Evolutionary conservation across 352 stramenopile genomes (phyloP).

Genomic region (Phytophthora syringae): DNA sequence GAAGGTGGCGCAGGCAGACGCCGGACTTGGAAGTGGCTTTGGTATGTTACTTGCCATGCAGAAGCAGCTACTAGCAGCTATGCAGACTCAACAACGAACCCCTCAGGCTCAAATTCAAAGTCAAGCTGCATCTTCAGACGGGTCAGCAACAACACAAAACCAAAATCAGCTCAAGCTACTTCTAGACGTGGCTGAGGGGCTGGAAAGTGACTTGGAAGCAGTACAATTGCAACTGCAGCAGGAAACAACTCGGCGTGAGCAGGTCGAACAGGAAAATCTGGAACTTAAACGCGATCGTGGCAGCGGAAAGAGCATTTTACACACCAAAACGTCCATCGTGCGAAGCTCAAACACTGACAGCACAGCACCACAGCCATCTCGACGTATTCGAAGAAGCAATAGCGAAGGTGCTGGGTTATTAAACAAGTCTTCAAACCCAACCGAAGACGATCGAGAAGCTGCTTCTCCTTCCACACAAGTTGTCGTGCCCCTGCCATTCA

Average conservation of each 20-base stretch:
- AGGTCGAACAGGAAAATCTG: constrained; percentile 55
- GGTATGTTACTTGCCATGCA: constrained; percentile 50
- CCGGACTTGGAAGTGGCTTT: constrained; percentile 44
- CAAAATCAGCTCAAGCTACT: constrained; percentile 66
- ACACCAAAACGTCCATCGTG: neutral
- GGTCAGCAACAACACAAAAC: constrained; percentile 20
- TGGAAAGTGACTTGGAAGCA: constrained; percentile 65
- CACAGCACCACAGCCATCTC: neutral
- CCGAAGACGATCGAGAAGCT: constrained; percentile 13
- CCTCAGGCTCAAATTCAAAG: constrained; percentile 17
- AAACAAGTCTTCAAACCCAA: neutral
- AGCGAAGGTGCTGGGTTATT: constrained; percentile 6
- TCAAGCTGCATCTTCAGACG: constrained; percentile 3
- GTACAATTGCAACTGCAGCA: constrained; percentile 49
- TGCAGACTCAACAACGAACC: constrained; percentile 37
- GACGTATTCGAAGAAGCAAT: constrained; percentile 33
- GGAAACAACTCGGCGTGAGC: constrained; percentile 54
- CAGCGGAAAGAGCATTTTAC: constrained; percentile 6
- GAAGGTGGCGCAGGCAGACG: constrained; percentile 39
- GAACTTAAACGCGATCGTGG: constrained; percentile 39
- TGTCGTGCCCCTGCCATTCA: constrained; percentile 2
- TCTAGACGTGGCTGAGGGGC: constrained; percentile 65
- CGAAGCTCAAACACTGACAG: constrained; percentile 7
- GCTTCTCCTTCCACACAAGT: neutral
- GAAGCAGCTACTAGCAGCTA: constrained; percentile 51